phyloP scores from a whole-genome alignment of 164 flowering plant species.

The Buxus sempervirens region DNA sequence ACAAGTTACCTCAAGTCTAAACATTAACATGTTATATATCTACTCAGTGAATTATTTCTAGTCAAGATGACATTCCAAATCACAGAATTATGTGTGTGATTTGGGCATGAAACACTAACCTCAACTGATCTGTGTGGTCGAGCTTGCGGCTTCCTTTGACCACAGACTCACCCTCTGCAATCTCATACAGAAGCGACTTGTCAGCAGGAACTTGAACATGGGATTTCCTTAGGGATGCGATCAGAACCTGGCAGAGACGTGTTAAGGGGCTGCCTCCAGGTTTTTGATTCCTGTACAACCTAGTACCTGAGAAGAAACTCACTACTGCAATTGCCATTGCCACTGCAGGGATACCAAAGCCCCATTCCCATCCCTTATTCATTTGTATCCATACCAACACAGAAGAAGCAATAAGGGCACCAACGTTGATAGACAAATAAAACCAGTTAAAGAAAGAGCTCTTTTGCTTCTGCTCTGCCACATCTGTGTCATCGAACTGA shows the following conservation, averaged over 20 bases:
- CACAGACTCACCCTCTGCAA: constrained; percentile 24
- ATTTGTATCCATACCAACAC: constrained; percentile 41
- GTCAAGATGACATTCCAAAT: not conserved
- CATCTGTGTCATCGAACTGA: constrained; percentile 33
- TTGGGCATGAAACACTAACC: constrained; percentile 19
- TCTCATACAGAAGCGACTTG: constrained; percentile 32
- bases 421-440: constrained; percentile 42
- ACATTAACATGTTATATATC: too few species aligned
- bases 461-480: constrained; percentile 29
- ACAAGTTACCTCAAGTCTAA: too few species aligned
- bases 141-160: constrained; percentile 48
- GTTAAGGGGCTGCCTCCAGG: constrained; percentile 47
- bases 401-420: constrained; percentile 42
- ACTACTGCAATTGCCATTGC: constrained; percentile 39
- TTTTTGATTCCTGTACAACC: constrained; percentile 33
- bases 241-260: constrained; percentile 35
- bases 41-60: too few species aligned
- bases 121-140: constrained; percentile 35
- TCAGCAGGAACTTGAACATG: constrained; percentile 27
- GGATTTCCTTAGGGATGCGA: constrained; percentile 34
- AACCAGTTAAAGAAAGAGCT: constrained; percentile 41
- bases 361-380: constrained; percentile 45
- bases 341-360: constrained; percentile 44
- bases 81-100: not conserved
- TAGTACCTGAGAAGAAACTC: constrained; percentile 32